Percentiles rank a stretch among this genome's conserved stretches.
Conservation (phyloP, 192 early-diverging fungal species). For the Mortierella antarctica region DNA sequence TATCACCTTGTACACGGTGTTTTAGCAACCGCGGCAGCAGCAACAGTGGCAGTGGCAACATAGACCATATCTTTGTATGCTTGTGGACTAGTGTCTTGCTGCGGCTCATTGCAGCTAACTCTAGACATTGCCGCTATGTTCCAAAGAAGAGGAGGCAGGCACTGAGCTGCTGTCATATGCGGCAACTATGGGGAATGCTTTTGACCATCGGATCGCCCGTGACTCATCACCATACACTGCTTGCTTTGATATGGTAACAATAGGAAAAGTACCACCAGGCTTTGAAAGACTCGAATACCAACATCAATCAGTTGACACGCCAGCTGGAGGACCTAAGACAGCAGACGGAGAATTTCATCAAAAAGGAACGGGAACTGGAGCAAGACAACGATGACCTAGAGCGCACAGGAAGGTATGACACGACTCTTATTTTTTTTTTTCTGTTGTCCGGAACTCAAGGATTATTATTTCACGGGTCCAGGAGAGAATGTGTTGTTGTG, state of each 20-base stretch:
- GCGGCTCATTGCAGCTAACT: no score
- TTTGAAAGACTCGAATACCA: conserved; percentile 73
- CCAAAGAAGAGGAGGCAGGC: no score
- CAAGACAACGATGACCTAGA: conserved; percentile 86
- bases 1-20: background rate
- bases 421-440: background rate
- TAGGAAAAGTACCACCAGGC: conserved; percentile 72
- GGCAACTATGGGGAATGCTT: background rate
- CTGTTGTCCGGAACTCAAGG: background rate
- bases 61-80: background rate
- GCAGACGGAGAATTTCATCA: conserved; percentile 76
- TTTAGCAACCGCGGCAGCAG: background rate
- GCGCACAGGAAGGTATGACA: conserved; percentile 67
- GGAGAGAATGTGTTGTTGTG: no score
- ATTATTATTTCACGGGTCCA: conserved; percentile 28
- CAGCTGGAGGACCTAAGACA: conserved; percentile 78
- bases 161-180: no score
- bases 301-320: conserved; percentile 76
- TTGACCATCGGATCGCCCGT: background rate
- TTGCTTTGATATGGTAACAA: background rate
- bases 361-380: conserved; percentile 81
- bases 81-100: no score
- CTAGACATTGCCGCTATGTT: no score
- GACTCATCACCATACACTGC: background rate
- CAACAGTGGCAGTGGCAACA: background rate